Percentiles rank a stretch among this genome's conserved stretches.
These are phyloP conservation scores for Trametes versicolor DNA, from an alignment of 1,284 basidiomycete genomes.

Conservation along the genomic window DNA sequence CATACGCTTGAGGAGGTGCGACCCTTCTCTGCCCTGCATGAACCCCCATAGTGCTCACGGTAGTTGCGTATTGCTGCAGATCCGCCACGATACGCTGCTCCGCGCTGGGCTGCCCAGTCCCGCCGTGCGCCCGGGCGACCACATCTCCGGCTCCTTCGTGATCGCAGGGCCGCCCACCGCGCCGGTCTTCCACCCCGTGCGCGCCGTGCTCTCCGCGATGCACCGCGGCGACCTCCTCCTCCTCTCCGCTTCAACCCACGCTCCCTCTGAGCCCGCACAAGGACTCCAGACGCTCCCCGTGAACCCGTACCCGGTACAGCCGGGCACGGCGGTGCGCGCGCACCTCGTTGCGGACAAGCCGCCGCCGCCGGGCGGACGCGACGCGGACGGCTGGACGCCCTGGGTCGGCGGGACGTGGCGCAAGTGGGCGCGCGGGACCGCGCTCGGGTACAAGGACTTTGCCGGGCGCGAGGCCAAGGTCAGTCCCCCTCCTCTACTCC, in stretches of 20 bases:
- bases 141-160: slow-evolving; percentile 56
- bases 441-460: slow-evolving; percentile 68
- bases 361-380: slow-evolving; percentile 44
- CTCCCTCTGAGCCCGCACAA: slow-evolving; percentile 32
- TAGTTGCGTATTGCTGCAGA: slow-evolving; percentile 51
- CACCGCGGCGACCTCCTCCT: slow-evolving; percentile 70
- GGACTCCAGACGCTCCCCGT: slow-evolving; percentile 62
- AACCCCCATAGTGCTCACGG: background rate
- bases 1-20: slow-evolving; percentile 74
- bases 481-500: too few relatives aligned
- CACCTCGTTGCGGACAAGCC: slow-evolving; percentile 62
- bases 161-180: slow-evolving; percentile 42
- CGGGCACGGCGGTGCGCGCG: slow-evolving; percentile 59
- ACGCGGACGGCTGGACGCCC: slow-evolving; percentile 57
- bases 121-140: slow-evolving; percentile 32
- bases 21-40: slow-evolving; percentile 17
- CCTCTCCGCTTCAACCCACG: slow-evolving; percentile 47
- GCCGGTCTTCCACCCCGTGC: slow-evolving; percentile 54
- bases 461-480: slow-evolving; percentile 67
- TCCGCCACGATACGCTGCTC: slow-evolving; percentile 47
- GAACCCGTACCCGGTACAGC: slow-evolving; percentile 71
- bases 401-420: slow-evolving; percentile 64
- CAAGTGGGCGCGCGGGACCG: slow-evolving; percentile 62
- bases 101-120: slow-evolving; percentile 29
- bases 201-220: slow-evolving; percentile 62